Evolutionary conservation across 2,329 filamentous ascomycete genomes (phyloP), one percentile per base, ranked within the genome.

Genomic region (Clonostachys chloroleuca): DNA sequence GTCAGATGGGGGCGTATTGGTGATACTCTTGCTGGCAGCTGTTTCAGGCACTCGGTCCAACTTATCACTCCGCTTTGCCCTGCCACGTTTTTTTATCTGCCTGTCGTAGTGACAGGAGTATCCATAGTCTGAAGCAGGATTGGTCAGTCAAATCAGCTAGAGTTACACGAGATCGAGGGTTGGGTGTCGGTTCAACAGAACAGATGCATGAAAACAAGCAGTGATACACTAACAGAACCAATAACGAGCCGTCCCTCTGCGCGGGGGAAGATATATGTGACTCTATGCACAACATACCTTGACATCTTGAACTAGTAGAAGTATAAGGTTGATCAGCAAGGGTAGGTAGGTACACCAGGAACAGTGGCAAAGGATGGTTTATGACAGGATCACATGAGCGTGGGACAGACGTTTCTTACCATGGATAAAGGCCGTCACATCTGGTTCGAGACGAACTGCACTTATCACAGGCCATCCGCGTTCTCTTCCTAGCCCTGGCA

Each of bases 381-480:
- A 30, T 9, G 8, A 5, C 24, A 30, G 24, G 24, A 10, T 30
- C 24, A 30, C 24, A 30, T 10, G 24, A 10, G 10, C 3, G 3
- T 30, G 3, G 24, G 10, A 30, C 24, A 30, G 9, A 30, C 24
- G 24, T 30, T 30, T 30, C 66, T 63, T 51, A 73, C 70, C 65
- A 72, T 10, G 46, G 46, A 44, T 40, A 40, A 40, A 67, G 58
- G 17, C 71, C 71, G 51, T 73, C 65, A 48, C 71, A 74, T 36
- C 71, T 60, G 6, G 67, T 68, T 47, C 69, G 59, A 3, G 68
- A 70, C 6, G 57, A 53, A 45, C 64, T 71, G 55, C 60, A 63
- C 51, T 62, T 63, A 51, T 63, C 60, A 48, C 60, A 64, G 10
- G 60, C 61, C 18, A 59, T 52, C 10, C 56, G 52, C 12, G 60